Conservation (phyloP, 1,284 basidiomycete genomes). For the Macrocystidia cucumis region DNA sequence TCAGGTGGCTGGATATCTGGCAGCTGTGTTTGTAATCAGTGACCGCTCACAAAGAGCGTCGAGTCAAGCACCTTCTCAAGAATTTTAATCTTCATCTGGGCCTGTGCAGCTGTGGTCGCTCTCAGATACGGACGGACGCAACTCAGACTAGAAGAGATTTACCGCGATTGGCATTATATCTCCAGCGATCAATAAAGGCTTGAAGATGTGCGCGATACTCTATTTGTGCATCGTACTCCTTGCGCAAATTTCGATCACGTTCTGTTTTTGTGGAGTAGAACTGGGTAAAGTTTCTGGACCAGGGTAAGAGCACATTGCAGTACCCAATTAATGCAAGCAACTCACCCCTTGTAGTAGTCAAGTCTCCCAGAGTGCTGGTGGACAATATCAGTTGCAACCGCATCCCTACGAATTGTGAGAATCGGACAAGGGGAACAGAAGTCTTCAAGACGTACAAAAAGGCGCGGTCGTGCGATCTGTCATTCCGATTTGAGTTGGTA, state of each 20-base stretch:
- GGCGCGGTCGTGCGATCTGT: conserved; percentile 92
- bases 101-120: conserved; percentile 80
- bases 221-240: conserved; percentile 95
- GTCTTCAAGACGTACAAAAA: conserved; percentile 63
- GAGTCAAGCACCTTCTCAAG: conserved; percentile 86
- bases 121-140: neutral
- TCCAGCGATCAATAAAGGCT: conserved; percentile 96
- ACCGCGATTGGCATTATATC: conserved; percentile 90
- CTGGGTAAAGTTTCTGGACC: conserved; percentile 88
- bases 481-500: conserved; percentile 6
- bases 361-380: conserved; percentile 94
- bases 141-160: conserved; percentile 7
- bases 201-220: conserved; percentile 93
- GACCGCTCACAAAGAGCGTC: too few species aligned
- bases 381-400: conserved; percentile 93
- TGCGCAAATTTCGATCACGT: conserved; percentile 83
- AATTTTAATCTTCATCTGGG: conserved; percentile 97
- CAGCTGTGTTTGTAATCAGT: conserved; percentile 46
- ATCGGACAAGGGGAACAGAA: conserved; percentile 1
- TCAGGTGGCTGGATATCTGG: conserved; percentile 93
- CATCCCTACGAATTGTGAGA: conserved; percentile 49
- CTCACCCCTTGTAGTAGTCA: conserved; percentile 87
- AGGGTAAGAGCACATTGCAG: conserved; percentile 2
- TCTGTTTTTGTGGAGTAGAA: conserved; percentile 99
- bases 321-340: neutral